Evolutionary conservation across 148 eudicot species (phyloP).

Genomic region (Nyssa sinensis): DNA sequence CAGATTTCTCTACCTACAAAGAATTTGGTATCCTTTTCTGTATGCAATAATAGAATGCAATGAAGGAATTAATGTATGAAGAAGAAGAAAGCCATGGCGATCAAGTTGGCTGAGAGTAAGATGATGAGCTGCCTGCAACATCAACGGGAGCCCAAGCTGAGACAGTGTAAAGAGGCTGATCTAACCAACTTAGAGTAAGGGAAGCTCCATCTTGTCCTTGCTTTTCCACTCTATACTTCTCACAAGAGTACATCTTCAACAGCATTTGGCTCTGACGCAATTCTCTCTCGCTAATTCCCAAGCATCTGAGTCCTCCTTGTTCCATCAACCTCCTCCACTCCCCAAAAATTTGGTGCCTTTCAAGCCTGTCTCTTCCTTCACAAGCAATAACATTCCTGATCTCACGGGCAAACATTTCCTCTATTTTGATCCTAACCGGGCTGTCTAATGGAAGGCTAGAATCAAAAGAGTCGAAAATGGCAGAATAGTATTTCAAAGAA

Average conservation of each 20-base stretch:
- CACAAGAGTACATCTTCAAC: constrained; percentile 64
- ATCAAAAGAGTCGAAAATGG: constrained; percentile 68
- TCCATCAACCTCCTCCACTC: constrained; percentile 69
- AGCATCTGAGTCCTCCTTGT: constrained; percentile 60
- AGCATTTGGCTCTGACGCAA: constrained; percentile 68
- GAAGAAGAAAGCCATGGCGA: not conserved
- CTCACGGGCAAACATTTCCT: constrained; percentile 77
- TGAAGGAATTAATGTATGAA: not conserved
- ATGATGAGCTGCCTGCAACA: constrained; percentile 54
- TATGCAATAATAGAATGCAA: constrained; percentile 4
- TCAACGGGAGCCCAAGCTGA: constrained; percentile 63
- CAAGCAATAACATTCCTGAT: constrained; percentile 81
- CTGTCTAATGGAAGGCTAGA: constrained; percentile 56
- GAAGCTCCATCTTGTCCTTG: constrained; percentile 28
- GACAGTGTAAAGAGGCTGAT: constrained; percentile 79
- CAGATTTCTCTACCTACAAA: constrained; percentile 57
- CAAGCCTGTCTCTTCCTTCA: constrained; percentile 76
- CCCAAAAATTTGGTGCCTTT: constrained; percentile 69
- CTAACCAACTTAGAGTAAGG: constrained; percentile 72
- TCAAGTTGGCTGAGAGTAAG: constrained; percentile 49
- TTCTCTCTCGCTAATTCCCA: constrained; percentile 54
- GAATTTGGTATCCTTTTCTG: constrained; percentile 38
- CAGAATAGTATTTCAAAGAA: constrained; percentile 69
- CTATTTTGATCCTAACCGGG: constrained; percentile 57
- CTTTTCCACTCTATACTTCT: constrained; percentile 46